phyloP scores from a whole-genome alignment of 1,284 basidiomycete species.

The Phaffia rhodozyma region DNA sequence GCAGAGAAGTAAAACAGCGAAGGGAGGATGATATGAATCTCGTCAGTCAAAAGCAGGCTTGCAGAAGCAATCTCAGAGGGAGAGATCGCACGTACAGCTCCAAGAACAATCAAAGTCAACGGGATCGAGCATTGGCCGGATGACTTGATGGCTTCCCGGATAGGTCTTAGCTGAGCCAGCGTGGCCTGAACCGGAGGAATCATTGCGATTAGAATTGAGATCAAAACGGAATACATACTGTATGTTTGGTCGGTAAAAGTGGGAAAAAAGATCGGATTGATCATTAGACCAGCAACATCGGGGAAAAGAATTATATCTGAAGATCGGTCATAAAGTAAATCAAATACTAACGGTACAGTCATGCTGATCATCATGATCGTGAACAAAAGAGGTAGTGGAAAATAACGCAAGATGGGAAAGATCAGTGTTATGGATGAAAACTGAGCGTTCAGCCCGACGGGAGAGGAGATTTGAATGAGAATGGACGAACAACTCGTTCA shows the following conservation, averaged over 20 bases:
- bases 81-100: conserved; percentile 39
- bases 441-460: too few relatives aligned
- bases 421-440: too few relatives aligned
- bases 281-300: background rate
- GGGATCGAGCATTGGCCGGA: conserved; percentile 78
- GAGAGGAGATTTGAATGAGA: too few relatives aligned
- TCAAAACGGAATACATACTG: conserved; percentile 58
- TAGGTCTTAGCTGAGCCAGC: conserved; percentile 49
- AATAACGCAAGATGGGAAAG: too few relatives aligned
- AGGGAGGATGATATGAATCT: background rate
- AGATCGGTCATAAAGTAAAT: conserved; percentile 22
- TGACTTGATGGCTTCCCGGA: conserved; percentile 57
- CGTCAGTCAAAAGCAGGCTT: background rate
- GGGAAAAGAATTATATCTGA: background rate
- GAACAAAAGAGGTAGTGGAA: too few relatives aligned
- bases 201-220: conserved; percentile 69
- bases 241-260: too few relatives aligned
- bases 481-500: conserved; percentile 46
- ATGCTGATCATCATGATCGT: conserved; percentile 36
- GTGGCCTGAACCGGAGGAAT: conserved; percentile 59
- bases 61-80: background rate
- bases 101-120: conserved; percentile 77
- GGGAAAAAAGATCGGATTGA: too few relatives aligned
- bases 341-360: conserved; percentile 50
- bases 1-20: background rate